These are phyloP conservation scores for Aspergillus sclerotiicarbonarius DNA, from an alignment of 495 filamentous ascomycete genomes.

Conservation along the genomic window DNA sequence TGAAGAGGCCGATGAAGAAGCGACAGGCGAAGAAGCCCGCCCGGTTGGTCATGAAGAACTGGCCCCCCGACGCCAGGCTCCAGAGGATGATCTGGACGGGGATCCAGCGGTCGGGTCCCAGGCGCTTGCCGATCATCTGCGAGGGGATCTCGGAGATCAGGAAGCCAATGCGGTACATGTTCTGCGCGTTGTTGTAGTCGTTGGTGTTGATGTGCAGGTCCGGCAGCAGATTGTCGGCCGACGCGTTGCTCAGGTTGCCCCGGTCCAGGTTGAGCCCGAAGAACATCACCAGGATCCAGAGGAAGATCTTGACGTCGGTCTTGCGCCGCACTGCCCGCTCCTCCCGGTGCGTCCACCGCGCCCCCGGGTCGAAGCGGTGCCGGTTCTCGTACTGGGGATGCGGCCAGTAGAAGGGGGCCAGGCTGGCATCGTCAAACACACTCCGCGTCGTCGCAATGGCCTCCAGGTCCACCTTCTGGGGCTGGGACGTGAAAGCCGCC, in stretches of 20 bases:
- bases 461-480: constrained; percentile 33
- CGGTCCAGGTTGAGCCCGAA: constrained; percentile 72
- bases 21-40: constrained; percentile 31
- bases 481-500: constrained; percentile 11
- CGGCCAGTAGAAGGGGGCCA: constrained; percentile 48
- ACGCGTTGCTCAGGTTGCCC: constrained; percentile 63
- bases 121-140: constrained; percentile 47
- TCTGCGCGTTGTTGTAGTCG: constrained; percentile 63
- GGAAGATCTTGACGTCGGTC: constrained; percentile 45
- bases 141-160: constrained; percentile 62
- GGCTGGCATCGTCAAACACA: constrained; percentile 47
- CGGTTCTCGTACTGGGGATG: constrained; percentile 49
- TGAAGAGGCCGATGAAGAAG: constrained; percentile 28
- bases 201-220: constrained; percentile 58
- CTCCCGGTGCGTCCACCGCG: constrained; percentile 49
- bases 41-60: constrained; percentile 25
- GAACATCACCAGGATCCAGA: constrained; percentile 71
- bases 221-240: constrained; percentile 61
- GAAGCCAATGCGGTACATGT: constrained; percentile 32
- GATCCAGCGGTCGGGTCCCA: constrained; percentile 58
- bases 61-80: constrained; percentile 27
- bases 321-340: constrained; percentile 34
- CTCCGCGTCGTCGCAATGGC: constrained; percentile 53
- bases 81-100: constrained; percentile 32
- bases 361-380: constrained; percentile 49